Percentiles rank a stretch among this genome's conserved stretches.
Evolutionary conservation across 2,329 filamentous ascomycete species (phyloP).

Genomic region (Orbilia javanica): DNA sequence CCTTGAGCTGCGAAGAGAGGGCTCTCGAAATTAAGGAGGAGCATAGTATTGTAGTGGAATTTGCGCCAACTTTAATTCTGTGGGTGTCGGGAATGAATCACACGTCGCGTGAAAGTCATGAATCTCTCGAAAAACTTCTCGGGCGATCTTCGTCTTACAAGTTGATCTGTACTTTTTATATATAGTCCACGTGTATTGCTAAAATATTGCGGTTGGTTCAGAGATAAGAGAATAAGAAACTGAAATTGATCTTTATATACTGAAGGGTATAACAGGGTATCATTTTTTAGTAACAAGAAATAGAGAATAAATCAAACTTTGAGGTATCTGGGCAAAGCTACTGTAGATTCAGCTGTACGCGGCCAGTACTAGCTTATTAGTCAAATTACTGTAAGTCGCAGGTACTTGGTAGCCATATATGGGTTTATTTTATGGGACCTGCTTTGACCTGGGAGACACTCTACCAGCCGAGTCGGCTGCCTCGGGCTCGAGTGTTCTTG

Average conservation of each 20-base stretch:
- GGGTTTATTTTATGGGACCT: background rate
- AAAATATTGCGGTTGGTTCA: no score
- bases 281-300: background rate
- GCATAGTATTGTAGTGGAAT: no score
- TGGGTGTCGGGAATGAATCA: no score
- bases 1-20: no score
- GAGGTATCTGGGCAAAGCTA: conserved; percentile 7
- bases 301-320: background rate
- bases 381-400: background rate
- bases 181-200: no score
- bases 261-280: conserved; percentile 22
- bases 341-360: background rate
- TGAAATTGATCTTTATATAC: conserved; percentile 12
- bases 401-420: background rate
- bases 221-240: background rate
- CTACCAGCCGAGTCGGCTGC: conserved; percentile 49
- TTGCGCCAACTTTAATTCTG: no score
- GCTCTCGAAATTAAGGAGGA: no score
- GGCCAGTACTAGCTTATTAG: background rate
- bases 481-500: conserved; percentile 38
- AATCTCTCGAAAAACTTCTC: no score
- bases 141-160: no score
- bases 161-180: no score
- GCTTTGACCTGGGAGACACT: background rate
- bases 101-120: no score